Percentiles rank a stretch among this genome's conserved stretches.
Conservation (phyloP, 2,329 filamentous ascomycete species). For the Pestalotiopsis sp. region DNA sequence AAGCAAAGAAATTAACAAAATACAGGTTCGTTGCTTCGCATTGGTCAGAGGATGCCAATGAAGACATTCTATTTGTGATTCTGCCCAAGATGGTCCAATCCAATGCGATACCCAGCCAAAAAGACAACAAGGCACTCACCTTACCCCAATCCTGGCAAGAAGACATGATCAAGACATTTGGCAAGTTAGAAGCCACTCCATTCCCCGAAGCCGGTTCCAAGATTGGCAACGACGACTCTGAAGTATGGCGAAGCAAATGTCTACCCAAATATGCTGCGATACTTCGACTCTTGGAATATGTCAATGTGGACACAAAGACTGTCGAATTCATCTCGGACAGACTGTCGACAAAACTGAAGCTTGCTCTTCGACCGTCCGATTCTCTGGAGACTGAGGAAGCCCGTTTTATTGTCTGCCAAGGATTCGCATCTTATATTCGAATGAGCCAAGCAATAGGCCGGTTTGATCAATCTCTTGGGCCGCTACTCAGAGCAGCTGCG, state of each 20-base stretch:
- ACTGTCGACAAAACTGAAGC: constrained; percentile 64
- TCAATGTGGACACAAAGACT: constrained; percentile 65
- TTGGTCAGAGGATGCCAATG: constrained; percentile 67
- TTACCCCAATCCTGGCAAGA: constrained; percentile 71
- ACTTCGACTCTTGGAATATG: constrained; percentile 61
- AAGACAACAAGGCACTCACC: constrained; percentile 53
- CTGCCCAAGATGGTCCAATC: constrained; percentile 64
- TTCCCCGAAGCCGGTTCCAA: constrained; percentile 59
- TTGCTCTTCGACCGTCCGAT: constrained; percentile 62
- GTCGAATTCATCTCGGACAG: constrained; percentile 66
- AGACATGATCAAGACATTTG: constrained; percentile 70
- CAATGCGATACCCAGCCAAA: constrained; percentile 52
- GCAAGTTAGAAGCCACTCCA: constrained; percentile 61
- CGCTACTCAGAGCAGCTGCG: constrained; percentile 65
- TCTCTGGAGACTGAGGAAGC: constrained; percentile 61
- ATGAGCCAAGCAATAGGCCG: constrained; percentile 61
- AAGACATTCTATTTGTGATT: constrained; percentile 68
- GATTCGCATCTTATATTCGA: constrained; percentile 70
- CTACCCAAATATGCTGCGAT: constrained; percentile 69
- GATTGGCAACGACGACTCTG: constrained; percentile 58
- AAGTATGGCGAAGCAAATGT: constrained; percentile 62
- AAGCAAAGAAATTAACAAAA: constrained; percentile 24
- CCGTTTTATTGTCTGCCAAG: constrained; percentile 73
- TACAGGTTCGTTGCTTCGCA: constrained; percentile 71
- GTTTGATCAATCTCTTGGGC: constrained; percentile 62